phyloP scores from a whole-genome alignment of 495 filamentous ascomycete genomes.

The Halenospora varia region DNA sequence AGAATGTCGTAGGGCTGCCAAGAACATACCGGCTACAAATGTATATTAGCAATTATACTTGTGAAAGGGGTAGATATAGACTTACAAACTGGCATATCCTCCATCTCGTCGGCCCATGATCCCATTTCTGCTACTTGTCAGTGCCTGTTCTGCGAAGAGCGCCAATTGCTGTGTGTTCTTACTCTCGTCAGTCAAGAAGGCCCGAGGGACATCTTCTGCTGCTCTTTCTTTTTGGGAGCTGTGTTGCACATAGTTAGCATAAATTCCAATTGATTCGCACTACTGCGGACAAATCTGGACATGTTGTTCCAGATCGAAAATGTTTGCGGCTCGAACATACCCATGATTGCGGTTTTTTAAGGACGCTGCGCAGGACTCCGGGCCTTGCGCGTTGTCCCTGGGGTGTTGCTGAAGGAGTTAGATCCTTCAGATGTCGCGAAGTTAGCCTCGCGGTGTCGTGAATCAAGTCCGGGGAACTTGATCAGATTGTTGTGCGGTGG shows the following conservation, averaged over 20 bases:
- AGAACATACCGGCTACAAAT: constrained; percentile 18
- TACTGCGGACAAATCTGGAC: not conserved
- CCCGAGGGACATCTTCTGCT: constrained; percentile 87
- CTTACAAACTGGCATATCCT: constrained; percentile 40
- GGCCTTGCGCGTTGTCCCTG: constrained; percentile 21
- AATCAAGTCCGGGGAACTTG: constrained; percentile 9
- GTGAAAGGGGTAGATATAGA: not conserved
- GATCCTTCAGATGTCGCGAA: constrained; percentile 10
- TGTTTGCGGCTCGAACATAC: constrained; percentile 44
- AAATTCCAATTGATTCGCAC: constrained; percentile 1
- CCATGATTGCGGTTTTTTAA: constrained; percentile 76
- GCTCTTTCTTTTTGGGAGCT: constrained; percentile 88
- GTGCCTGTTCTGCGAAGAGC: constrained; percentile 15
- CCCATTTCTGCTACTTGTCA: constrained; percentile 63
- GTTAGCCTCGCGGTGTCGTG: not conserved
- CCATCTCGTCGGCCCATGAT: constrained; percentile 99
- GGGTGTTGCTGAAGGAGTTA: constrained; percentile 10
- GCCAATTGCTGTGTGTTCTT: constrained; percentile 25
- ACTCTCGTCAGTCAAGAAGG: constrained; percentile 88
- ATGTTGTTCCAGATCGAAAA: constrained; percentile 3
- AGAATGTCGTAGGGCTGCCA: not conserved
- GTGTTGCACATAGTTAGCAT: constrained; percentile 34
- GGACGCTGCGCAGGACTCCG: constrained; percentile 21
- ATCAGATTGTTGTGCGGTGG: constrained; percentile 5
- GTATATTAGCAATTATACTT: constrained; percentile 9